A percentile compares a stretch with the other conserved stretches of the same genome.
Evolutionary conservation across 2,329 filamentous ascomycete genomes (phyloP).

Genomic region (Stachybotrys echinatus): DNA sequence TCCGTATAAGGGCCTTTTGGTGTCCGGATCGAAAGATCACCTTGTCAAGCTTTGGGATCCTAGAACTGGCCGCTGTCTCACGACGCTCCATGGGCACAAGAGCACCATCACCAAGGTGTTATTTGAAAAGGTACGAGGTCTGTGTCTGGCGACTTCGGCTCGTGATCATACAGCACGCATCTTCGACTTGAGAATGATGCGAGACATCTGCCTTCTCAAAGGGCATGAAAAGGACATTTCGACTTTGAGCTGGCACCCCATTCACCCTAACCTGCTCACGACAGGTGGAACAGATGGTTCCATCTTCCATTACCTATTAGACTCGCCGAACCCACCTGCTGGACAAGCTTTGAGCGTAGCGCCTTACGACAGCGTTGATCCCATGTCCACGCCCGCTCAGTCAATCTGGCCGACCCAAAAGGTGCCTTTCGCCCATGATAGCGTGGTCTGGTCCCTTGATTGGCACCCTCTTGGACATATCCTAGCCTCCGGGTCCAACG

Average conservation of each 20-base stretch:
- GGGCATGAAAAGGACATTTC: slow-evolving; percentile 97
- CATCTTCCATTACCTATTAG: slow-evolving; percentile 89
- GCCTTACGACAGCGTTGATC: slow-evolving; percentile 81
- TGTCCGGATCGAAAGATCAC: slow-evolving; percentile 96
- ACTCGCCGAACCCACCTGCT: slow-evolving; percentile 82
- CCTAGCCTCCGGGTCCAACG: slow-evolving; percentile 90
- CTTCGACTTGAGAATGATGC: slow-evolving; percentile 97
- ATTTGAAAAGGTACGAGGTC: slow-evolving; percentile 81
- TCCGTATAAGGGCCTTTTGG: slow-evolving; percentile 85
- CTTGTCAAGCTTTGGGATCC: slow-evolving; percentile 98
- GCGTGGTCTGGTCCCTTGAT: slow-evolving; percentile 94
- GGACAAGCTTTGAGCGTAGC: slow-evolving; percentile 68
- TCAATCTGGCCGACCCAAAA: slow-evolving; percentile 90
- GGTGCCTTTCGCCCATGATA: slow-evolving; percentile 83
- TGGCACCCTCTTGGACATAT: slow-evolving; percentile 98
- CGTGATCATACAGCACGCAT: slow-evolving; percentile 89
- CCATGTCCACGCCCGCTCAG: slow-evolving; percentile 73
- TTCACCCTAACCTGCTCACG: slow-evolving; percentile 82
- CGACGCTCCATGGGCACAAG: slow-evolving; percentile 93
- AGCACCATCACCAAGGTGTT: slow-evolving; percentile 91
- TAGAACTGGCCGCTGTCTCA: slow-evolving; percentile 82
- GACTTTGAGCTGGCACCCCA: slow-evolving; percentile 87
- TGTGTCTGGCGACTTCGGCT: slow-evolving; percentile 85
- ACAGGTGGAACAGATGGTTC: slow-evolving; percentile 88
- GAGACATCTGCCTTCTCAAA: slow-evolving; percentile 87